Percentiles rank a stretch among this genome's conserved stretches.
These are phyloP conservation scores for Polyplosphaeria fusca DNA, from an alignment of 495 filamentous ascomycete species.

Conservation along the genomic window DNA sequence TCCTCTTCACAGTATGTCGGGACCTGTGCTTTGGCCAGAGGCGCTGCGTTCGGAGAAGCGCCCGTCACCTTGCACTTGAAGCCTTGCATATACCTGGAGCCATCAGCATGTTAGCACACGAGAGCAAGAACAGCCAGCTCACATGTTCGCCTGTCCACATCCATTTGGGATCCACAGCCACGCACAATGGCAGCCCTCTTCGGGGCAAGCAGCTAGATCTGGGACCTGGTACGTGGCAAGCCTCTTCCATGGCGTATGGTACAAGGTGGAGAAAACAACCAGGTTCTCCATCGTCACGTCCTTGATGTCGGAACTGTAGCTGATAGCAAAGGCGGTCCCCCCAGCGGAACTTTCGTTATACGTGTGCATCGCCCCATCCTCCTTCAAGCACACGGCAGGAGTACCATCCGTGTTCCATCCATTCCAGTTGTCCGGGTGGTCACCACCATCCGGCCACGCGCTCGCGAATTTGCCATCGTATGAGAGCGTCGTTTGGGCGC, in stretches of 20 bases:
- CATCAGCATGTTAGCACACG: neutral
- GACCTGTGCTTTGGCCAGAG: conserved; percentile 43
- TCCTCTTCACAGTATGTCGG: conserved; percentile 48
- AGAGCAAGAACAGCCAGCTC: neutral
- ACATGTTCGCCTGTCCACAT: conserved; percentile 48
- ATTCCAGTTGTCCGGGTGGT: conserved; percentile 48
- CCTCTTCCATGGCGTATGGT: conserved; percentile 53
- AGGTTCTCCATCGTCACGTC: conserved; percentile 53
- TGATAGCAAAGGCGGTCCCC: conserved; percentile 55
- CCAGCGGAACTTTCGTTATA: conserved; percentile 46
- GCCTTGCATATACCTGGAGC: conserved; percentile 49
- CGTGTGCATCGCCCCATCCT: conserved; percentile 47
- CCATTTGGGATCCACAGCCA: conserved; percentile 57
- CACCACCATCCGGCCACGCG: conserved; percentile 49
- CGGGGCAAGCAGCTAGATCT: conserved; percentile 48
- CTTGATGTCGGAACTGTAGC: conserved; percentile 48
- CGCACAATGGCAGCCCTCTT: conserved; percentile 53
- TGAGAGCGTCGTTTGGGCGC: conserved; percentile 49
- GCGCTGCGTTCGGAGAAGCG: conserved; percentile 40
- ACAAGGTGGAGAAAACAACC: conserved; percentile 50
- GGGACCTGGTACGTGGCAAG: conserved; percentile 51
- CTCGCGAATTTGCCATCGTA: conserved; percentile 43
- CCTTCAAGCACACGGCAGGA: conserved; percentile 9
- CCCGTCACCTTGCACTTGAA: conserved; percentile 53
- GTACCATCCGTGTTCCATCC: conserved; percentile 40